Base-by-base conservation (phyloP, 257 asterid genomes). In the Rauvolfia tetraphylla region DNA sequence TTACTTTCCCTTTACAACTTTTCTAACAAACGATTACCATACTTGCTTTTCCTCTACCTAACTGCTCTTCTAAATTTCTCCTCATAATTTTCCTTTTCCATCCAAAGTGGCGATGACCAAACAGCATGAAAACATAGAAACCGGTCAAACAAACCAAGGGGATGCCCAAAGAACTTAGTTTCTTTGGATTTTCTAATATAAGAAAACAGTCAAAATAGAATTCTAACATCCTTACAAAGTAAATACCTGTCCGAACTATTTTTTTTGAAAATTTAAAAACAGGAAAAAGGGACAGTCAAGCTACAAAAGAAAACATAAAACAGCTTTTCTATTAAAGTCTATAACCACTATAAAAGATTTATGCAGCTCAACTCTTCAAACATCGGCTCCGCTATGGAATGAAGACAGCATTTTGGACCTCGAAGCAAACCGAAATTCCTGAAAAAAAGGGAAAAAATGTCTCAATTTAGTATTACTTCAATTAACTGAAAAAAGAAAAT, bases 291-390 rank as follows among this genome's bases (percentile, higher is more conserved):
- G 27, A 38, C 29, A 38, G 29, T 46, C 65, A 20, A 76, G 51
- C 68, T 68, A 54, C 44, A 76, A 38, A 41, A 69, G 29, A 25
- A 68, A 68, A 10, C 68, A 51, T 38, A 56, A n/a, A 36, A 18
- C 70, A 27, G 46, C 3, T 53, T 23, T 76, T 54, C 70, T 49
- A n/a, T 22, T 59, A n/a, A 61, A 29, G 56, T 57, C 51, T 73
- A 3, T 34, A 73, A 73, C 23, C 7, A 15, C 15, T 23, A 14
- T 17, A 38, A 56, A 58, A 34, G 12, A 25, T 48, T 63, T 58
- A 29, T 48, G 36, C 44, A 3, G 29, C 1, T 49, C 39, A 34
- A 65, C 53, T 48, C 66, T 63, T 75, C 73, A 65, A 34, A 25
- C 54, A 14, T 13, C 44, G 20, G 73, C 51, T 75, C 12, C 34